These are phyloP conservation scores for Nothomitra cinnamomea DNA, from an alignment of 2,329 filamentous ascomycete species.

Conservation along the genomic window DNA sequence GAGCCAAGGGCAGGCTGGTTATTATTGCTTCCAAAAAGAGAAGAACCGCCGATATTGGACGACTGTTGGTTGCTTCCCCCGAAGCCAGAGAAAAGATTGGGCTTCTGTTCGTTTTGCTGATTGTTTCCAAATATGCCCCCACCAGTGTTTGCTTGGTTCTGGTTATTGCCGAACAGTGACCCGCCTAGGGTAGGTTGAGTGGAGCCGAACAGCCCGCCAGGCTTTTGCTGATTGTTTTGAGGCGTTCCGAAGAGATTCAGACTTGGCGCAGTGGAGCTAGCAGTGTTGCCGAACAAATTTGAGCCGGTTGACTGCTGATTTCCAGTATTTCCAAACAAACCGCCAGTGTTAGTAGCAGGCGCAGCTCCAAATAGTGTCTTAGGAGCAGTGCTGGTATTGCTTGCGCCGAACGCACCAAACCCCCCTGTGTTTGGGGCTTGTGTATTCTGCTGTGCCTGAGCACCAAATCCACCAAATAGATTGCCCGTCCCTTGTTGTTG, in stretches of 20 bases:
- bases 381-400: conserved; percentile 12
- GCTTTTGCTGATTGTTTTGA: conserved; percentile 10
- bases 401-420: conserved; percentile 18
- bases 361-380: conserved; percentile 29
- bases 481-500: conserved; percentile 10
- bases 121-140: conserved; percentile 19
- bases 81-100: not conserved
- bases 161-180: conserved; percentile 28
- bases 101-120: no score
- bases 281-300: conserved; percentile 34
- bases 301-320: conserved; percentile 23
- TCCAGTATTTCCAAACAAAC: conserved; percentile 10
- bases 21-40: conserved; percentile 31
- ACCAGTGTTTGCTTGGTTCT: conserved; percentile 28
- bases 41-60: conserved; percentile 29
- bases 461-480: conserved; percentile 12
- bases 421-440: conserved; percentile 26
- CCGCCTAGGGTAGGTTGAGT: conserved; percentile 14
- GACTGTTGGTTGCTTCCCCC: conserved; percentile 6
- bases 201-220: conserved; percentile 10
- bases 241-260: conserved; percentile 17
- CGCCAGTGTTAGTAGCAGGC: conserved; percentile 8
- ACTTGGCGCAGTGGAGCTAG: conserved; percentile 4
- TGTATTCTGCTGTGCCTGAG: conserved; percentile 12
- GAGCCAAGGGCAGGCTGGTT: conserved; percentile 15